phyloP scores from a whole-genome alignment of 805 yeast species.

The Nakazawaea wyomingensis region DNA sequence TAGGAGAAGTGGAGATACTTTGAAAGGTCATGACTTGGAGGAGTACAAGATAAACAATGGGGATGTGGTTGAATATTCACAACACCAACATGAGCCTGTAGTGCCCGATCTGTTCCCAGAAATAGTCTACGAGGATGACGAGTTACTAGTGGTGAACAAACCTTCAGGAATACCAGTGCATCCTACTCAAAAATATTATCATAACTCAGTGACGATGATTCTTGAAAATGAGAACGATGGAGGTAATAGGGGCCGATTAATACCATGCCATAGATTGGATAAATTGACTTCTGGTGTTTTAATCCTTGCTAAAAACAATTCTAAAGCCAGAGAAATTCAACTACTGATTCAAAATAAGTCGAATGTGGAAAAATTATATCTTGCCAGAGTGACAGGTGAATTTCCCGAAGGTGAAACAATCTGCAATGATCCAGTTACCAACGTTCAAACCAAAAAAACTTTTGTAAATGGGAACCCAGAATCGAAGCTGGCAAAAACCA shows the following conservation, averaged over 20 bases:
- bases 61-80: conserved; percentile 23
- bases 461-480: conserved; percentile 18
- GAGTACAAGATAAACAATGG: conserved; percentile 14
- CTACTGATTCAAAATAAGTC: conserved; percentile 24
- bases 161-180: conserved; percentile 54
- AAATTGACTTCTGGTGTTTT: conserved; percentile 47
- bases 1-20: conserved; percentile 1
- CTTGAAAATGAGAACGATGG: conserved; percentile 27
- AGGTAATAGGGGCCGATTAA: conserved; percentile 3
- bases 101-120: conserved; percentile 23
- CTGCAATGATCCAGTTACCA: conserved; percentile 34
- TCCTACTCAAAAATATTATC: conserved; percentile 39
- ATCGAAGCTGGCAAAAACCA: conserved; percentile 16
- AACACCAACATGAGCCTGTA: conserved; percentile 44
- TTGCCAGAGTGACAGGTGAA: conserved; percentile 38
- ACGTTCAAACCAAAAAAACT: conserved; percentile 26
- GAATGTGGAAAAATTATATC: conserved; percentile 33
- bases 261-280: conserved; percentile 45
- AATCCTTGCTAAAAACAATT: conserved; percentile 34
- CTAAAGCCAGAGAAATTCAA: conserved; percentile 29
- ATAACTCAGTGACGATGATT: conserved; percentile 40
- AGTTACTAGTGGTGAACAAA: conserved; percentile 40
- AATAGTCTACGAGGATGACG: conserved; percentile 32
- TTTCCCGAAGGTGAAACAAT: conserved; percentile 29
- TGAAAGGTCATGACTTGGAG: conserved; percentile 14